Conservation (phyloP, 1,284 basidiomycete species). For the Coniferiporia weirii region DNA sequence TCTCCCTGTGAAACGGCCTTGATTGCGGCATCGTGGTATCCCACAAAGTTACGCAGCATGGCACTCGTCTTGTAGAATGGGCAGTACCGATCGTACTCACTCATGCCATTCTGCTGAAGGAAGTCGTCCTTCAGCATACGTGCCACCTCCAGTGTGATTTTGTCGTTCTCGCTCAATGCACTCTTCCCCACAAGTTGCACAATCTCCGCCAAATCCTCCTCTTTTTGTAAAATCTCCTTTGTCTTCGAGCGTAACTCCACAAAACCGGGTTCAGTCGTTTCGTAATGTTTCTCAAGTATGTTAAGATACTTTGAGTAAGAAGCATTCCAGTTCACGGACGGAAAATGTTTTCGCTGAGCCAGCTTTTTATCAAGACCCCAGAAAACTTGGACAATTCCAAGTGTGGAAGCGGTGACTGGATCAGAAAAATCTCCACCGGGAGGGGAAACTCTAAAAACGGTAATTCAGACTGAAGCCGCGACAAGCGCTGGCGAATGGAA, state of each 20-base stretch:
- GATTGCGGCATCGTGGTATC: conserved; percentile 88
- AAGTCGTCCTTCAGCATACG: conserved; percentile 98
- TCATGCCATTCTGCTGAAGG: conserved; percentile 98
- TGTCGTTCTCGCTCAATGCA: conserved; percentile 95
- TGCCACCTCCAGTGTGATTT: conserved; percentile 97
- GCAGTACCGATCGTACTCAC: conserved; percentile 95
- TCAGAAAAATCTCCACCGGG: conserved; percentile 99
- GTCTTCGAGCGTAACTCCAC: conserved; percentile 87
- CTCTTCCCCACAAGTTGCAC: conserved; percentile 99
- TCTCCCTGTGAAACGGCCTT: conserved; percentile 83
- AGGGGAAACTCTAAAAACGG: conserved; percentile 69
- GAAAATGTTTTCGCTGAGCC: conserved; percentile 97
- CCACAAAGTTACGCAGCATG: conserved; percentile 95
- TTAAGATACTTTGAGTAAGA: conserved; percentile 99
- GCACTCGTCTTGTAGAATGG: conserved; percentile 98
- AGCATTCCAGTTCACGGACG: conserved; percentile 97
- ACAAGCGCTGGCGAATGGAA: not conserved
- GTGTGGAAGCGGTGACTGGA: conserved; percentile 94
- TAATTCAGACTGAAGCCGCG: conserved; percentile 4
- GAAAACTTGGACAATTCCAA: conserved; percentile 99
- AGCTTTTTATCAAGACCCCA: conserved; percentile 96
- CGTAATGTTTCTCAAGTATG: conserved; percentile 92
- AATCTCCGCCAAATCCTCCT: conserved; percentile 97
- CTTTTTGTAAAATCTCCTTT: conserved; percentile 97
- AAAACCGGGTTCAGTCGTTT: conserved; percentile 88